Evolutionary conservation across 495 filamentous ascomycete genomes (phyloP), one percentile per base, ranked within the genome.

Genomic region (Cairneyella variabilis): DNA sequence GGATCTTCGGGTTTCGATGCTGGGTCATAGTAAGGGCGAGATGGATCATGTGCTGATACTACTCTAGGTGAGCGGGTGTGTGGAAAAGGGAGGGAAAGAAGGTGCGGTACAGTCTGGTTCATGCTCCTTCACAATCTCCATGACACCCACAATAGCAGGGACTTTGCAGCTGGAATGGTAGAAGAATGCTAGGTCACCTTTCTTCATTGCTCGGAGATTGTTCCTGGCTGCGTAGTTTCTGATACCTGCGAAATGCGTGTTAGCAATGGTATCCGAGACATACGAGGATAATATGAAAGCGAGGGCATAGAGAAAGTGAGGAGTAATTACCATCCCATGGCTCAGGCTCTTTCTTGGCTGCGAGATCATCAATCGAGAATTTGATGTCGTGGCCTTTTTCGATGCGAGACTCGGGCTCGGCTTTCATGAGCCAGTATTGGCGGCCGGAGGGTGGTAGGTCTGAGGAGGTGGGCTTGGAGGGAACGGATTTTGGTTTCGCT

Each of bases 141-240:
- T 95, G 7, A 86, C 80, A n/a, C 93, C 93, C 3, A 84, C 91
- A 45, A 98, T 88, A 2, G 90, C 92, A 0, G 93, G 91, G 26
- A 83, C 77, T 68, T 93, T 95, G 72, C 87, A 91, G 64, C 91
- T 95, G n/a, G 87, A 92, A 71, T 96, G 92, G 66, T 98, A 98
- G 73, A 98, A 97, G 71, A 98, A 96, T 30, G 90, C 91, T 38
- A 88, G 72, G 57, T 98, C 93, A 36, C 93, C 92, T 58, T 84
- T 80, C 66, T 87, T 89, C 93, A 97, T 98, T 4, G 83, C 76
- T 1, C 85, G 82, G 65, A 98, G 83, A 65, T 96, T 89, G 64
- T 96, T 96, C 34, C 87, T 79, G 14, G 91, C 90, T 53, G 56
- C 22, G 48, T 59, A 63, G 12, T 48, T 53, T 48, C 60, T 52